These are phyloP conservation scores for Pichia gijzeniarum DNA, from an alignment of 805 yeast genomes.

Conservation along the genomic window DNA sequence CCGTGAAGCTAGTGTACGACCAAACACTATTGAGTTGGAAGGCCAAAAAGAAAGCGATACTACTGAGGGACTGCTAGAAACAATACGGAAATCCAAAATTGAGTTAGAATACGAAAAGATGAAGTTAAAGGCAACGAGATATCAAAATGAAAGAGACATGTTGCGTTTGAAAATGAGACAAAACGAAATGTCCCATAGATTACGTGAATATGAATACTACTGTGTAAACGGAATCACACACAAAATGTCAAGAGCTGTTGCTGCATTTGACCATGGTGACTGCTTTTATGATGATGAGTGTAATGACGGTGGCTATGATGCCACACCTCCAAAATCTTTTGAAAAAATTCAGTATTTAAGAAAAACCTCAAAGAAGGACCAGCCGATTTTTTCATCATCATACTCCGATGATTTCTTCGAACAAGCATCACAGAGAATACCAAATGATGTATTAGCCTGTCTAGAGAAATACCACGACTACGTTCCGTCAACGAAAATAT, in stretches of 20 bases:
- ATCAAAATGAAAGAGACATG: conserved; percentile 7
- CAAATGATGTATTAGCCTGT: not conserved
- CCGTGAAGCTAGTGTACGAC: too few species aligned
- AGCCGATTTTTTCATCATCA: not conserved
- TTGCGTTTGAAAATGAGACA: not conserved
- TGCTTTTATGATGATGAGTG: not conserved
- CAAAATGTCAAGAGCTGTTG: not conserved
- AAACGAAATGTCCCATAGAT: conserved; percentile 1
- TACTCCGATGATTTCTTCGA: not conserved
- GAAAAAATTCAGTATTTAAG: too few species aligned
- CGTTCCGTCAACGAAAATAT: conserved; percentile 6
- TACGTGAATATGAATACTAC: conserved; percentile 12
- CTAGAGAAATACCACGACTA: not conserved
- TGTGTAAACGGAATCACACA: conserved; percentile 13
- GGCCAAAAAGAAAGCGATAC: too few species aligned
- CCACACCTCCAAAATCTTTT: too few species aligned
- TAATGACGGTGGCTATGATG: too few species aligned
- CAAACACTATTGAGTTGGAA: too few species aligned
- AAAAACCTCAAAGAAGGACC: not conserved
- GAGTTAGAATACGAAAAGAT: conserved; percentile 10
- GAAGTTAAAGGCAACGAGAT: conserved; percentile 6
- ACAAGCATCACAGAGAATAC: not conserved
- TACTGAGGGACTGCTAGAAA: not conserved
- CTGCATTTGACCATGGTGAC: not conserved
- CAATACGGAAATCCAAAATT: conserved; percentile 3